A percentile compares a stretch with the other conserved stretches of the same genome.
Conservation (phyloP, 1,284 basidiomycete genomes). For the Cutaneotrichosporon sp. region DNA sequence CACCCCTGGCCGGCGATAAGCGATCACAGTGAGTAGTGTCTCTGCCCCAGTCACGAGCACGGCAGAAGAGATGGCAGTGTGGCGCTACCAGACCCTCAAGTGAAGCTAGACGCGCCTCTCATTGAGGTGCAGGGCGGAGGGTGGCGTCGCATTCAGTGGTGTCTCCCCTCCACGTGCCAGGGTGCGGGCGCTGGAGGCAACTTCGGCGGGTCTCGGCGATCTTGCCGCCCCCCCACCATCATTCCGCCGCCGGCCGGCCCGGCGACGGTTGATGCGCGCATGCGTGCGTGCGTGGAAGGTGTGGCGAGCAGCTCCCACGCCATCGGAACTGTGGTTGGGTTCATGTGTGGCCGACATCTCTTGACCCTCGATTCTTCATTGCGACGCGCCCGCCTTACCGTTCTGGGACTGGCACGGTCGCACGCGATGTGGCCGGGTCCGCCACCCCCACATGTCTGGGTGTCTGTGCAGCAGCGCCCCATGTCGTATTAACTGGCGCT, state of each 20-base stretch:
- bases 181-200: no score
- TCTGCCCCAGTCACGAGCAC: not conserved
- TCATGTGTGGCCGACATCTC: no score
- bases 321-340: no score
- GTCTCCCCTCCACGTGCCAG: slow-evolving; percentile 1
- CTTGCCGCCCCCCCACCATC: no score
- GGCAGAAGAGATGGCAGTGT: no score
- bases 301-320: no score
- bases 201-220: no score
- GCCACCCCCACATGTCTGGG: not conserved
- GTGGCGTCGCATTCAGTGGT: not conserved
- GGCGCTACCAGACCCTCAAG: no score
- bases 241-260: no score
- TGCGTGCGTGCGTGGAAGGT: no score
- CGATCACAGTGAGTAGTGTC: not conserved
- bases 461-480: not conserved
- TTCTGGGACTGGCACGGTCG: not conserved
- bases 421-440: not conserved
- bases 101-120: not conserved
- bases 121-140: not conserved
- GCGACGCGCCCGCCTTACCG: slow-evolving; percentile 1
- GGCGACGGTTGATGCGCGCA: no score
- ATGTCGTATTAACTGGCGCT: slow-evolving; percentile 1
- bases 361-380: not conserved
- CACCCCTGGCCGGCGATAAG: not conserved